Evolutionary conservation across 495 filamentous ascomycete species (phyloP).

Genomic region (Amphirosellinia nigrospora): DNA sequence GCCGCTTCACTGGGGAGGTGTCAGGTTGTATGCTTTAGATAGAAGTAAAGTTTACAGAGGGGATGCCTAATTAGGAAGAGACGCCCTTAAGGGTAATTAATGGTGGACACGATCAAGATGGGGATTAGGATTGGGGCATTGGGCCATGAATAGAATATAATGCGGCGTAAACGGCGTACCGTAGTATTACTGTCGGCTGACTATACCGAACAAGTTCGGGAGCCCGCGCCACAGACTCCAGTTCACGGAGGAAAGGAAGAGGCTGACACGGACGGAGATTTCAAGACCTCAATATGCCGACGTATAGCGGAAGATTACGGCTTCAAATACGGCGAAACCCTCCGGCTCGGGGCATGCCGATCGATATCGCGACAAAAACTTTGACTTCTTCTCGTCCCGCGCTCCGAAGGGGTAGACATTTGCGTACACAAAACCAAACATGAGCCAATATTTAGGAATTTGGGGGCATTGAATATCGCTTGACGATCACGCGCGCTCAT

Average conservation of each 20-base stretch:
- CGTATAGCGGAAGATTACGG: background rate
- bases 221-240: background rate
- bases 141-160: background rate
- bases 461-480: too few species aligned
- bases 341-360: background rate
- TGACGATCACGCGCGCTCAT: too few species aligned
- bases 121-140: background rate
- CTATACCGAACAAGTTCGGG: background rate
- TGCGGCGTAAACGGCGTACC: too few species aligned
- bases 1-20: background rate
- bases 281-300: background rate
- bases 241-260: background rate
- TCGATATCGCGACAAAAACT: too few species aligned
- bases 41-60: background rate
- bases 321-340: background rate
- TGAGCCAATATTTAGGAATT: too few species aligned
- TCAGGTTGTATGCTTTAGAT: background rate
- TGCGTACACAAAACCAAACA: too few species aligned
- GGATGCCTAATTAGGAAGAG: conserved; percentile 13
- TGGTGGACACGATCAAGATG: background rate
- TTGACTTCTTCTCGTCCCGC: too few species aligned
- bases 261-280: background rate
- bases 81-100: background rate
- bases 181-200: background rate
- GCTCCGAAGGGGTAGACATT: background rate